A percentile compares a stretch with the other conserved stretches of the same genome.
Conservation (phyloP, 495 filamentous ascomycete species). For the Friedmanniomyces simplex region DNA sequence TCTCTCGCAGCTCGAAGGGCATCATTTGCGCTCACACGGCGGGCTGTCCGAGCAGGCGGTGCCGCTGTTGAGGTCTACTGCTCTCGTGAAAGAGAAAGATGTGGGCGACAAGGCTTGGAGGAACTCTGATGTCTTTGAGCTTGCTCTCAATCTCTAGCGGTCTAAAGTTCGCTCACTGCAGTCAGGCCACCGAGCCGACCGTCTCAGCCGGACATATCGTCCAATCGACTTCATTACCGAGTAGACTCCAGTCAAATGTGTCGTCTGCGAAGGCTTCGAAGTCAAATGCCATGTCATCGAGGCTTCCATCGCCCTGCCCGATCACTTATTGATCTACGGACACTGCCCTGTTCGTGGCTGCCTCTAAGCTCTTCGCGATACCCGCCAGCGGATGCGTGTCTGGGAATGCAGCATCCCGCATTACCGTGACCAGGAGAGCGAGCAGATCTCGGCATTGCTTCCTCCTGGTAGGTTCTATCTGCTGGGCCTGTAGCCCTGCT, state of each 20-base stretch:
- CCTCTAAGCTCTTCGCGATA: not conserved
- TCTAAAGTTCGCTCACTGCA: not conserved
- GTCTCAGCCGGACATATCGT: not conserved
- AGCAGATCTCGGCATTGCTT: not conserved
- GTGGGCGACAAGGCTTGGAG: conserved; percentile 19
- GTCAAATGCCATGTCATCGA: not conserved
- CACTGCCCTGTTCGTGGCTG: not conserved
- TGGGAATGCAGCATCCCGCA: not conserved
- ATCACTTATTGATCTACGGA: not conserved
- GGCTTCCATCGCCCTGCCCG: not conserved
- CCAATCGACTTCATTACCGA: not conserved
- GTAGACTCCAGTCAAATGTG: not conserved
- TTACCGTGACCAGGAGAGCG: not conserved
- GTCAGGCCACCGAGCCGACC: not conserved
- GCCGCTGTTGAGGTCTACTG: conserved; percentile 27
- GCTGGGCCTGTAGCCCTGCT: not conserved
- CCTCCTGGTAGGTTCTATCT: not conserved
- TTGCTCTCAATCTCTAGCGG: conserved; percentile 28
- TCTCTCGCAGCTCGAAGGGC: conserved; percentile 25
- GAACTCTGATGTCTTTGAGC: conserved; percentile 33
- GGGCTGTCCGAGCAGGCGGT: conserved; percentile 30
- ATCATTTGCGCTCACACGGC: conserved; percentile 31
- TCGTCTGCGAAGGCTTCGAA: not conserved
- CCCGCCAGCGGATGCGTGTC: not conserved
- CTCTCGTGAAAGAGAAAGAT: not conserved